Base-by-base conservation (phyloP, 305 asterid species). In the Petunia hybrid region DNA sequence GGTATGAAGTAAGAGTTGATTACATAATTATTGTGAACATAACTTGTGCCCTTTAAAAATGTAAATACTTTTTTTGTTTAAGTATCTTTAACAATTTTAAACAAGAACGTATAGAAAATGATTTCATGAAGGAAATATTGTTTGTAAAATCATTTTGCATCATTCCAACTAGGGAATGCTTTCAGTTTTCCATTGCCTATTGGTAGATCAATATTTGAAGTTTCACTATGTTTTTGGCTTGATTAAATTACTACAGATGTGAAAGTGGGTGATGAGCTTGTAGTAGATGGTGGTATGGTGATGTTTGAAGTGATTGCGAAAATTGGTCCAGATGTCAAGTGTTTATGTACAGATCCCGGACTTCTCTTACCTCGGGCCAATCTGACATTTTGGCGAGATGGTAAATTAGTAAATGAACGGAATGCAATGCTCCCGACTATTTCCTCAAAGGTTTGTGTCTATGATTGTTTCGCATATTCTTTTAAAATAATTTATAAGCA, bases 251-350 rank as follows among this genome's bases (percentile, higher is more conserved):
- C 81, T 82, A 76, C 97, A 97, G 99, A 97, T 93, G 94, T 93
- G 71, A 85, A 86, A 81, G 92, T 93, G 76, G 98, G 99, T 36
- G 99, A 97, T 88, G 99, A 95, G 62, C 97, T 97, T 81, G 90
- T 97, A 61, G 95, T 97, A 68, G 99, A 97, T 86, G 99, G 99
- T 88, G 99, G 99, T 82, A 97, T 97, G 99, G 99, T 95, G 84
- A 91, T 99, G 86, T 97, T 95, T 91, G 99, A 97, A 83, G 99
- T 97, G 87, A 89, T 92, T 63, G 99, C 93, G 86, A 97, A 90
- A 87, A 88, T 94, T 79, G 99, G 99, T 85, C 99, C 99, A 46
- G 99, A 97, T 90, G 99, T 97, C 56, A 93, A 91, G 86, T 97
- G 99, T 86, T 87, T 81, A 56, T 97, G 99, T 84, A 95, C 99